phyloP scores from a whole-genome alignment of 2,329 filamentous ascomycete species.

The Stachybotrys chartarum region DNA sequence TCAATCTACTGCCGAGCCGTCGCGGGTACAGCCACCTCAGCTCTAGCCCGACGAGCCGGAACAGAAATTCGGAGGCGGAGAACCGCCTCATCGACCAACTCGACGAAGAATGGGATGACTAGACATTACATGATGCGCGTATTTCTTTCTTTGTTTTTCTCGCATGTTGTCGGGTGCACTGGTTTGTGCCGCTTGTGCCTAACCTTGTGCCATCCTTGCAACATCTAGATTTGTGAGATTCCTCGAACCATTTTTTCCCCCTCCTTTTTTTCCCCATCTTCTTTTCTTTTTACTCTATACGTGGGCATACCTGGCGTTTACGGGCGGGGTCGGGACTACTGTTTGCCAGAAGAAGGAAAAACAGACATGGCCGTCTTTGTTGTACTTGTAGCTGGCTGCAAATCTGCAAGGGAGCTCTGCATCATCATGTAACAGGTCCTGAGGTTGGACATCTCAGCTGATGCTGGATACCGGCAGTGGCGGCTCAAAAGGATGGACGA shows the following conservation, averaged over 20 bases:
- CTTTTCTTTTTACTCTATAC: not conserved
- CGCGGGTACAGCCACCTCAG: constrained; percentile 62
- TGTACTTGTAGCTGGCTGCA: constrained; percentile 1
- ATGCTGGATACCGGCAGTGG: no score
- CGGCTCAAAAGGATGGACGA: no score
- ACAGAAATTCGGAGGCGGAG: constrained; percentile 65
- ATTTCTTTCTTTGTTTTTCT: not conserved
- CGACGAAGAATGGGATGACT: constrained; percentile 95
- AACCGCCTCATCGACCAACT: constrained; percentile 92
- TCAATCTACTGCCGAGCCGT: constrained; percentile 55
- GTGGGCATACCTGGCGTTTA: not conserved
- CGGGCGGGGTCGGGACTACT: not conserved
- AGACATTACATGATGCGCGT: not conserved
- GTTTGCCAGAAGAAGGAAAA: not conserved
- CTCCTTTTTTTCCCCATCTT: not conserved
- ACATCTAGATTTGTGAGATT: not conserved
- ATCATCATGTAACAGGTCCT: no score
- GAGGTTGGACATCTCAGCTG: no score
- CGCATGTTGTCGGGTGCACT: not conserved
- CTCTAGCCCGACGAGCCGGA: constrained; percentile 40
- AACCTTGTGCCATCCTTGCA: no score
- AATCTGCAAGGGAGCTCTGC: not conserved
- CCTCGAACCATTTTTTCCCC: not conserved
- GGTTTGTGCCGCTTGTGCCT: no score
- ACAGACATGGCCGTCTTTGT: not conserved